phyloP scores from a whole-genome alignment of 371 early-diverging fungal genomes.

The Actinomucor elegans region DNA sequence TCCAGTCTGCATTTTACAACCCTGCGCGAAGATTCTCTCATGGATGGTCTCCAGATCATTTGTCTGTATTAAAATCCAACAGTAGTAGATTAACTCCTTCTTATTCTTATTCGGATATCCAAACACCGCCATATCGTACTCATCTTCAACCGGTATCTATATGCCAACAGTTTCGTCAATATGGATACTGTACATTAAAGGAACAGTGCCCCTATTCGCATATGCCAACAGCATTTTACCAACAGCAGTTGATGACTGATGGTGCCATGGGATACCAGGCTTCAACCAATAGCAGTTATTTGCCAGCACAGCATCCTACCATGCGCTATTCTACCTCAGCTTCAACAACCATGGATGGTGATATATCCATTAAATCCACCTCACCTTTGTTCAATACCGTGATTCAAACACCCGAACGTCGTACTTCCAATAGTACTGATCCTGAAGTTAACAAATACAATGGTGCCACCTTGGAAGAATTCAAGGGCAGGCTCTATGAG shows the following conservation, averaged over 20 bases:
- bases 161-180: slow-evolving; percentile 51
- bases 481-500: slow-evolving; percentile 70
- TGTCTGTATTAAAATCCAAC: slow-evolving; percentile 4
- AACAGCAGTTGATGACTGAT: background rate
- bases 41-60: slow-evolving; percentile 21
- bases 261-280: background rate
- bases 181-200: slow-evolving; percentile 60
- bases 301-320: background rate
- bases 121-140: background rate
- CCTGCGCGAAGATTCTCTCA: slow-evolving; percentile 25
- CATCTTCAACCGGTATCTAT: slow-evolving; percentile 4
- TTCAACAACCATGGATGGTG: background rate
- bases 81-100: slow-evolving; percentile 27
- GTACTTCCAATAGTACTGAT: background rate
- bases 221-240: slow-evolving; percentile 7
- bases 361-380: background rate
- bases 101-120: slow-evolving; percentile 36
- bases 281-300: background rate
- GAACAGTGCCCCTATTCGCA: slow-evolving; percentile 61
- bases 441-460: slow-evolving; percentile 48
- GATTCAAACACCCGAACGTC: background rate
- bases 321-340: background rate
- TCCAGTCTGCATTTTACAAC: slow-evolving; percentile 33
- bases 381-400: background rate
- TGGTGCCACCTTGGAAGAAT: slow-evolving; percentile 64